A percentile compares a stretch with the other conserved stretches of the same genome.
phyloP scores from a whole-genome alignment of 768 basidiomycete species.

The Phanerochaete sordida region DNA sequence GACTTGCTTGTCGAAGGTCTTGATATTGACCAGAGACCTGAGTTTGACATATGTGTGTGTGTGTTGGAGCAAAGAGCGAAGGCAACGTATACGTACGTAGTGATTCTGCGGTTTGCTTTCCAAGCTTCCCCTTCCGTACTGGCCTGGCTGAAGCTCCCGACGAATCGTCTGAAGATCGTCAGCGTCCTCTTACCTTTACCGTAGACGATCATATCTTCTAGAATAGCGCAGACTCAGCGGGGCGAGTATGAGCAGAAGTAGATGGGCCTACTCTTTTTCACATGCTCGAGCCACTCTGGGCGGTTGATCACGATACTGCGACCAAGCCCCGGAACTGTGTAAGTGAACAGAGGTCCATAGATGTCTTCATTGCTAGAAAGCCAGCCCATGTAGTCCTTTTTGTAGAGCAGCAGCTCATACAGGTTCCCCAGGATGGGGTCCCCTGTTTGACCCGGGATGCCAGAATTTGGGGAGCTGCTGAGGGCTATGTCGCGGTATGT shows the following conservation, averaged over 20 bases:
- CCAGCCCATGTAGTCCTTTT: no score
- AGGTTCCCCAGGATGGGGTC: no score
- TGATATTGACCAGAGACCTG: background rate
- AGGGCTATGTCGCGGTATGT: no score
- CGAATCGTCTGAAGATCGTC: background rate
- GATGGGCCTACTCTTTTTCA: constrained; percentile 9
- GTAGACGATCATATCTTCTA: constrained; percentile 6
- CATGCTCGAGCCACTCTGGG: constrained; percentile 19
- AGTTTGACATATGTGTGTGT: background rate
- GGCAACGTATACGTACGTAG: background rate
- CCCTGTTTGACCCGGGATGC: no score
- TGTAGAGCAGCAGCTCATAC: no score
- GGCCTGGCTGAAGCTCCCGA: background rate
- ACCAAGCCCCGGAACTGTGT: constrained; percentile 15
- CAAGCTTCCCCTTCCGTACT: background rate
- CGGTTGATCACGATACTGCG: constrained; percentile 16
- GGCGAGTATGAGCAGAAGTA: background rate
- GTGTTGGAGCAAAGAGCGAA: background rate
- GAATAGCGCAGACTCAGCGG: background rate
- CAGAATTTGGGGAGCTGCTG: no score
- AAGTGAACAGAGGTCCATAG: constrained; percentile 16
- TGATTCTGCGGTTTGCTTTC: background rate
- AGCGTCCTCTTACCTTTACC: background rate
- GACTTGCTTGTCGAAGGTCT: background rate
- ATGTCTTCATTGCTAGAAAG: background rate